phyloP scores from a whole-genome alignment of 2,329 filamentous ascomycete species.

The Bipolaris gigantea region DNA sequence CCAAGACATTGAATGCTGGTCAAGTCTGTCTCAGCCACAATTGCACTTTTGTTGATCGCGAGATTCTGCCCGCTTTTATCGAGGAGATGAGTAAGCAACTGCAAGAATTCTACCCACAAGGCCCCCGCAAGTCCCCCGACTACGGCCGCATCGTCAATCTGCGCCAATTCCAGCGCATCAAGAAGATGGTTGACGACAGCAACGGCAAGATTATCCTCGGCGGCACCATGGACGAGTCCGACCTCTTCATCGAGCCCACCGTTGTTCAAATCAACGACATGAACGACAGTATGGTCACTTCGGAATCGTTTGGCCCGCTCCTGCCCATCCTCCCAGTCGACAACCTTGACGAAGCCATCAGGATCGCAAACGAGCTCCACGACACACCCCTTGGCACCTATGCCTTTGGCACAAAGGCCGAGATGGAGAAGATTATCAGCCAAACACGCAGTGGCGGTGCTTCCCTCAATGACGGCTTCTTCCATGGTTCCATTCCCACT shows the following conservation, averaged over 20 bases:
- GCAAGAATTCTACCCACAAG: conserved; percentile 80
- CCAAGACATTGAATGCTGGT: conserved; percentile 81
- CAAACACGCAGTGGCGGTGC: conserved; percentile 56
- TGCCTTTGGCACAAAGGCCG: conserved; percentile 78
- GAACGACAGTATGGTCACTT: conserved; percentile 74
- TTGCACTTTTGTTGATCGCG: conserved; percentile 81
- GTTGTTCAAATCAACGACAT: conserved; percentile 78
- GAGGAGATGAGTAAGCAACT: conserved; percentile 71
- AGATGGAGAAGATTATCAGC: conserved; percentile 66
- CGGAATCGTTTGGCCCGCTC: conserved; percentile 93
- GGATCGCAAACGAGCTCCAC: conserved; percentile 77
- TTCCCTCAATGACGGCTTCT: conserved; percentile 61
- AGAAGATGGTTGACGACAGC: conserved; percentile 84
- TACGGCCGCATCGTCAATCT: conserved; percentile 80
- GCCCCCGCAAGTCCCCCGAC: conserved; percentile 75
- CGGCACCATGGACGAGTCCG: conserved; percentile 76
- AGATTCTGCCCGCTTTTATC: conserved; percentile 71
- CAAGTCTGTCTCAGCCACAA: conserved; percentile 94
- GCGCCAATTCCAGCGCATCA: conserved; percentile 77
- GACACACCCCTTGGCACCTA: conserved; percentile 82
- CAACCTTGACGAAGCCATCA: conserved; percentile 81
- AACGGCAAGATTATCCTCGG: conserved; percentile 85
- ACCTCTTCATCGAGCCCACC: conserved; percentile 87
- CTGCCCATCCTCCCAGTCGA: conserved; percentile 80
- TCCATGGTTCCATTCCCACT: conserved; percentile 70